Percentiles rank a stretch among this genome's conserved stretches.
phyloP scores from a whole-genome alignment of 352 stramenopile genomes.

The Phytophthora palmivora region DNA sequence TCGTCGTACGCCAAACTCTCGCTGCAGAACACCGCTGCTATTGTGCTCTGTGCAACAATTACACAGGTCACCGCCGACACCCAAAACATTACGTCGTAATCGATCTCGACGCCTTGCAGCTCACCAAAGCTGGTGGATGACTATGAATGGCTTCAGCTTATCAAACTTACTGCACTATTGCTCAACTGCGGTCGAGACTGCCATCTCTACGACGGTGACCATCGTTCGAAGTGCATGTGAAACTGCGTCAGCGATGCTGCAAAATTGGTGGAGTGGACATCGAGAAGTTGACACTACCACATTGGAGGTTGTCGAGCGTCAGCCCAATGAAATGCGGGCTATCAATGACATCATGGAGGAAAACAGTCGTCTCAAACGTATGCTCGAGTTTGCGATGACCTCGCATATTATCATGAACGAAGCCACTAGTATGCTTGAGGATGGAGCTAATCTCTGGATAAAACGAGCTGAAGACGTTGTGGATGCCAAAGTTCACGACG shows the following conservation, averaged over 20 bases:
- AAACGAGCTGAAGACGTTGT: conserved; percentile 26
- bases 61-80: conserved; percentile 14
- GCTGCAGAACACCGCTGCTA: conserved; percentile 7
- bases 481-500: conserved; percentile 25
- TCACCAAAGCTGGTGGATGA: conserved; percentile 13
- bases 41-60: conserved; percentile 21
- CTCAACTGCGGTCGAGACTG: conserved; percentile 17
- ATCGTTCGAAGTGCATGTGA: conserved; percentile 18
- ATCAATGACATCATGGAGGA: conserved; percentile 31
- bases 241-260: conserved; percentile 17
- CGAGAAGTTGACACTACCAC: conserved; percentile 9
- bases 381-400: conserved; percentile 31
- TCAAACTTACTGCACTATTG: conserved; percentile 20
- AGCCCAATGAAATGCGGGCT: not conserved
- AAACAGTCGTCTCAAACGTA: conserved; percentile 35
- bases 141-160: conserved; percentile 7
- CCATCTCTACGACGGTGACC: conserved; percentile 18
- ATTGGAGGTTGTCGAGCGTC: conserved; percentile 26
- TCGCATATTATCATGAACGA: conserved; percentile 39
- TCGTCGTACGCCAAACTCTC: conserved; percentile 12
- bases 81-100: conserved; percentile 25
- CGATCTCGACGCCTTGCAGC: conserved; percentile 20
- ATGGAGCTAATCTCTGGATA: conserved; percentile 27
- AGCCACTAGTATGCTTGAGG: conserved; percentile 27
- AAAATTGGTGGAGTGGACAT: conserved; percentile 24